Base-by-base conservation (phyloP, 495 filamentous ascomycete genomes). In the Patellaria atrata region DNA sequence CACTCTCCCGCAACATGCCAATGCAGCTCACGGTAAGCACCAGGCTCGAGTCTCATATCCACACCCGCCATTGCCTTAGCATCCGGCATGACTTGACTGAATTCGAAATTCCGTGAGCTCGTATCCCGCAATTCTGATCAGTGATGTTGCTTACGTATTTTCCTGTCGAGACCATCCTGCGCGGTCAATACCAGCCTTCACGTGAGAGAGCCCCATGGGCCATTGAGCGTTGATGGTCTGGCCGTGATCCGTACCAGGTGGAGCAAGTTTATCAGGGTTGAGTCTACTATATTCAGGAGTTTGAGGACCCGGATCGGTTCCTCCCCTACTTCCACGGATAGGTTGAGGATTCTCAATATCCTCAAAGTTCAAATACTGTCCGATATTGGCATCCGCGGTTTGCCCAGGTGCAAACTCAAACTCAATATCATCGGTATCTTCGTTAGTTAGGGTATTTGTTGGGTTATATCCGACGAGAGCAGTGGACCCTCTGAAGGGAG, bases 1-100 rank as follows among this genome's bases (percentile, higher is more conserved):
- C 73, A 79, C 43, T 80, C 75, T 20, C 73, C 75, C 45, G 77
- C 70, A 27, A 70, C 74, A 55, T 81, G 76, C 76, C 76, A 81
- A 46, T 81, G 76, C 11, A 81, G 54, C 45, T 81, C 76, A 5
- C 76, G 73, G 45, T 77, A 78, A n/a, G 71, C 76, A 22, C 72
- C 73, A 2, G 73, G 67, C 28, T 68, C 70, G 3, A 85, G 67
- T 18, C 77, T 66, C 79, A 85, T 85, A 44, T 84, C 70, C 1
- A 84, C 79, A 31, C 79, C 79, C 1, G 79, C 77, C 71, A 85
- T 78, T 33, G 63, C 63, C 6, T 56, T 73, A 10, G 76, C 74
- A 20, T 58, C 61, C 0, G 79, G 78, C 41, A 83, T n/a, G n/a
- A n/a, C n/a, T n/a, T n/a, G n/a, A n/a, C n/a, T n/a, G n/a, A n/a